Conservation (phyloP, 148 eudicot genomes). For the Rhododendron vialii region DNA sequence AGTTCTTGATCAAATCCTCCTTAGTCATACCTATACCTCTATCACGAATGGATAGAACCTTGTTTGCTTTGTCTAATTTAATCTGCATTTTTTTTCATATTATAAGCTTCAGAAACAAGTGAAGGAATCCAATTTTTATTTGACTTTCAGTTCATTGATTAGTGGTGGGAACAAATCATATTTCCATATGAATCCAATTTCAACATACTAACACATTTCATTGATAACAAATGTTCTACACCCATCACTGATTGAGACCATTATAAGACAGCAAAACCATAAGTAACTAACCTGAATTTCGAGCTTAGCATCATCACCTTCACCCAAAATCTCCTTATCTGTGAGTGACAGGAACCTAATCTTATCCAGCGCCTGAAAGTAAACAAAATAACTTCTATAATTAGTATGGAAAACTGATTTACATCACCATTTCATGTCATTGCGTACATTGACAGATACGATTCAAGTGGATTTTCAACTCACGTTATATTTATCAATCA, state of each 20-base stretch:
- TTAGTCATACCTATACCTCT: slow-evolving; percentile 98
- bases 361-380: slow-evolving; percentile 84
- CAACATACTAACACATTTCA: neutral
- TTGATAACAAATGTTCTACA: neutral
- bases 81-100: slow-evolving; percentile 46
- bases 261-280: neutral
- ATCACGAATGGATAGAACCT: slow-evolving; percentile 83
- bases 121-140: neutral
- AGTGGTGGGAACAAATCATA: neutral
- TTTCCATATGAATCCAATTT: neutral
- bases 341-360: slow-evolving; percentile 90
- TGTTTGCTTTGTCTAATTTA: slow-evolving; percentile 88
- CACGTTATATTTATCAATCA: neutral
- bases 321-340: slow-evolving; percentile 88
- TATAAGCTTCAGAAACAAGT: neutral
- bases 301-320: slow-evolving; percentile 81
- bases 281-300: slow-evolving; percentile 69
- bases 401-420: neutral
- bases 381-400: neutral
- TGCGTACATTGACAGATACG: neutral
- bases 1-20: slow-evolving; percentile 93
- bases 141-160: neutral
- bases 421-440: neutral
- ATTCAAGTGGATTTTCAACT: neutral
- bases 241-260: neutral